Base-by-base conservation (phyloP, 1,139 yeast species). In the Taphrina confusa region DNA sequence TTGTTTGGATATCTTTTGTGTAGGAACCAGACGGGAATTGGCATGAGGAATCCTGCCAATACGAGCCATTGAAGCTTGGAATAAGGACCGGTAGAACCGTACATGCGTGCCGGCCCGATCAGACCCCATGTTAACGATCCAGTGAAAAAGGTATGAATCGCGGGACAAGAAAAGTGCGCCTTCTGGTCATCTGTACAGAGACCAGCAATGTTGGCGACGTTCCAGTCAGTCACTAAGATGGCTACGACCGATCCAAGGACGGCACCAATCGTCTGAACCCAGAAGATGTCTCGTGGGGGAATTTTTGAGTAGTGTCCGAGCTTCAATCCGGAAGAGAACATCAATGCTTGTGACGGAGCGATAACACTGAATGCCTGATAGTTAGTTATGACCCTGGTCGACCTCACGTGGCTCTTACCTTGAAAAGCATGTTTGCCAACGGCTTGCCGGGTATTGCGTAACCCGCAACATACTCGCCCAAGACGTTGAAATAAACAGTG, bases 371-470 rank as follows among this genome's bases (percentile, higher is more conserved):
- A 78, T 1, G 84, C 79, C 50, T 45, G n/a, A 20, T 6, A 16
- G 2, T 39, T 9, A 39, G 12, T 18, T 12, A 22, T 39, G 11
- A 30, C 9, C 33, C 12, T 30, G 33, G 12, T 30, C 33, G 33
- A 30, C 33, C 12, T 9, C 9, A 30, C 25, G 9, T 8, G 45
- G 12, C 11, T 3, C 28, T 8, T 36, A 42, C 47, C 69, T 83
- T 83, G 71, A 82, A 77, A 66, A 82, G 76, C 76, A 82, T 81
- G 73, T 81, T 75, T 1, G 86, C 85, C 33, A 80, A 68, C 1
- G 85, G 85, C 55, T 78, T 77, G 9, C 87, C 87, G 1, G 87
- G 87, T 22, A 80, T 69, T 61, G 83, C 76, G 68, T 82, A 84
- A 5, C 89, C 89, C 42, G 80, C 77, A 61, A 84, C 76, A 64